A percentile compares a stretch with the other conserved stretches of the same genome.
phyloP scores from a whole-genome alignment of 768 basidiomycete species.

The Nevesoporus exiguus region DNA sequence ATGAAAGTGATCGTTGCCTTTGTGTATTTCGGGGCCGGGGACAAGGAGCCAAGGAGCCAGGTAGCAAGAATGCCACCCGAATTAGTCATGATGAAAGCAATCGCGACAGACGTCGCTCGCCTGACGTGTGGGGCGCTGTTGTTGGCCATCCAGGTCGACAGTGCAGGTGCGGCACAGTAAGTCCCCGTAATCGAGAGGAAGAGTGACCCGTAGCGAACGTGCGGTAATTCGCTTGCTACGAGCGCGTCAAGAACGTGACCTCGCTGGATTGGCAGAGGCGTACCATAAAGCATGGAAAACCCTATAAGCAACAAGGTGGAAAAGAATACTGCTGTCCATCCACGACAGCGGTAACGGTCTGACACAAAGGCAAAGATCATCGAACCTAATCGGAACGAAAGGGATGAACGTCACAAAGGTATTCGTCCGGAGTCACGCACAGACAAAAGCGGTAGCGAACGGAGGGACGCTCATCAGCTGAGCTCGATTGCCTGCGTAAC shows the following conservation, averaged over 20 bases:
- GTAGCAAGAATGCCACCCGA: conserved; percentile 58
- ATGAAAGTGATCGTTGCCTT: conserved; percentile 41
- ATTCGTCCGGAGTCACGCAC: conserved; percentile 29
- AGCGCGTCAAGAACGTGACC: not conserved
- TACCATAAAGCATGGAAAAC: conserved; percentile 55
- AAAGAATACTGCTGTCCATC: conserved; percentile 43
- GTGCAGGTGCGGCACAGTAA: conserved; percentile 51
- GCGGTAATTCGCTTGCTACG: conserved; percentile 29
- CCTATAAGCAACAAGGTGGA: conserved; percentile 44
- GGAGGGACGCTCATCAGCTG: conserved; percentile 65
- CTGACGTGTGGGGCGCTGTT: conserved; percentile 55
- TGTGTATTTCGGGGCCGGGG: conserved; percentile 47
- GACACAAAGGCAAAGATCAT: conserved; percentile 46
- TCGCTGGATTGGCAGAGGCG: conserved; percentile 6
- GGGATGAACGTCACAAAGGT: not conserved
- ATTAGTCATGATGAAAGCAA: conserved; percentile 57
- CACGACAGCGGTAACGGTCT: conserved; percentile 51
- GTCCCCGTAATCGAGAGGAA: conserved; percentile 54
- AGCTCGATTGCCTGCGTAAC: conserved; percentile 49
- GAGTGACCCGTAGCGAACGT: conserved; percentile 50
- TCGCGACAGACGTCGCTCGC: conserved; percentile 56
- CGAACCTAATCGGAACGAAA: conserved; percentile 27
- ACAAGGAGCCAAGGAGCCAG: conserved; percentile 53
- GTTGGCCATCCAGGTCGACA: conserved; percentile 60
- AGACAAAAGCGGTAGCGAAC: conserved; percentile 46